Evolutionary conservation across 331 rosid species (phyloP), one percentile per base, ranked within the genome.

Genomic region (Phaseolus coccineus): DNA sequence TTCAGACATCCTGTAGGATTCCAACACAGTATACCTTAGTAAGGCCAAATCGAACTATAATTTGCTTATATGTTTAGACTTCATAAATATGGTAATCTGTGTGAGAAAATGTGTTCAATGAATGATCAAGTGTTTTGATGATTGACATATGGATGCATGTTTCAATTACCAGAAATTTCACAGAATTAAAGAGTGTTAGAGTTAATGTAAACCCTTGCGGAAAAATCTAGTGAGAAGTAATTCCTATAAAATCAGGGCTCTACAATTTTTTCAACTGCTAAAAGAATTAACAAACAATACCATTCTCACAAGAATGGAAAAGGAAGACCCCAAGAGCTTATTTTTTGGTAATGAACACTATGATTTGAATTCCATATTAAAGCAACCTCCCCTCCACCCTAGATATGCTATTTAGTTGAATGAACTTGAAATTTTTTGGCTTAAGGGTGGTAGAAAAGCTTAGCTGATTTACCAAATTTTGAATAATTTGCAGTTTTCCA

Each of bases 11-110:
- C 84, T 14, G 16, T 70, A 77, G 63, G 78, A 67, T 63, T 56
- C 70, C 53, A 59, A 66, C 47, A 59, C 46, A 77, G 66, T 33
- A 24, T 62, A 56, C 68, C 85, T 59, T 46, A 69, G 92, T 88
- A 82, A 69, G 84, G 70, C 37, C 52, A 47, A 77, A n/a, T 74
- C 73, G 27, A 76, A 66, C 46, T 19, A 12, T n/a, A 31, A 67
- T 59, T 68, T 84, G 55, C 57, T 39, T 12, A 2, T 30, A 44
- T 65, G n/a, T 3, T 46, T 65, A 9, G 58, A 42, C 66, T 28
- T 42, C 46, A 12, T 47, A n/a, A 22, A 40, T 12, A 52, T 28
- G 62, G 42, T 24, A 7, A 8, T 31, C 37, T 2, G 27, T 16
- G 28, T 73, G 62, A 64, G 42, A 64, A 53, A 11, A 37, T 71